Evolutionary conservation across 2,329 filamentous ascomycete genomes (phyloP), one percentile per base, ranked within the genome.

Genomic region (Trichophyton simii): DNA sequence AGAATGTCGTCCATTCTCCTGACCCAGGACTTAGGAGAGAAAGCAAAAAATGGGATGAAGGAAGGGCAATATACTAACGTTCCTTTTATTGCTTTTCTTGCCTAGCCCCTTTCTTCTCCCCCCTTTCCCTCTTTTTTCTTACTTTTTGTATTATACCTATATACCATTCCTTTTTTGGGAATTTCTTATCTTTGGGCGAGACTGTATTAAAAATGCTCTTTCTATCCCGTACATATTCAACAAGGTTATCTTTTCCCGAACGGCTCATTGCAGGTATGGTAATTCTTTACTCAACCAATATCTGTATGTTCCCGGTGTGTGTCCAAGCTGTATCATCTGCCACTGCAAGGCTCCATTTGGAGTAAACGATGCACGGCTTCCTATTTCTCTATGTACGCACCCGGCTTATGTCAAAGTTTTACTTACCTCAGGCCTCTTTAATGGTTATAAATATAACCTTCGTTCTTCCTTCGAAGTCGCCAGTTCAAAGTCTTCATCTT

Each of bases 31-130:
- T 70, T 57, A 69, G 68, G 65, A 69, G 69, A 60, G 70, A 73
- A 59, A 65, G 66, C 60, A 71, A 72, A 66, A 73, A 69, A 54
- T 80, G 78, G 79, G 74, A 80, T 57, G 79, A 80, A 64, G 73
- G 75, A 8, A 71, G 74, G 66, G 72, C 76, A 54, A 73, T 78
- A 58, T 80, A 80, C 67, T 80, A 68, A 68, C 52, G 9, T 48
- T 41, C 34, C 13, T 11, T 42, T 9, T 25, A 5, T n/a, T 18
- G 28, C 6, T 15, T 36, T 36, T 36, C n/a, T 6, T 36, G 11
- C 7, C 13, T 13, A 2, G 28, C 1, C 7, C 13, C 6, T 55
- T 15, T 34, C 34, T 34, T 34, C 3, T 13, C 34, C 6, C 28
- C 6, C 6, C 8, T 31, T 31, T 6, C 28, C 7, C 25, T 28